phyloP scores from a whole-genome alignment of 257 asterid genomes.

The Voacanga thouarsii region DNA sequence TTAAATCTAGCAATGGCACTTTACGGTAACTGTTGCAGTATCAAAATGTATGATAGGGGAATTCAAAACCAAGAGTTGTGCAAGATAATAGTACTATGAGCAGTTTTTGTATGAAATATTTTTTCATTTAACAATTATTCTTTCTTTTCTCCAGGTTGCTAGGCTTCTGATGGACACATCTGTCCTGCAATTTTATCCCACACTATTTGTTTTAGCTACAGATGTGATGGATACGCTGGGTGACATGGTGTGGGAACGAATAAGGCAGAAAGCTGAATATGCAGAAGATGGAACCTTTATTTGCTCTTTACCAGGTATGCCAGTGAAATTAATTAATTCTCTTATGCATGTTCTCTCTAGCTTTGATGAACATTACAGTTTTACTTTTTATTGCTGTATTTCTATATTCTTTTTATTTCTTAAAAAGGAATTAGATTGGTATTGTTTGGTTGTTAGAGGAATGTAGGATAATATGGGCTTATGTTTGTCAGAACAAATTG shows the following conservation, averaged over 20 bases:
- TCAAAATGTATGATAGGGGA: neutral
- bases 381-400: neutral
- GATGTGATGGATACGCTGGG: constrained; percentile 88
- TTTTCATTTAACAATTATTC: constrained; percentile 15
- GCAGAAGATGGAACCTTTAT: constrained; percentile 50
- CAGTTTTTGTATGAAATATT: neutral
- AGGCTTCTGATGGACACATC: constrained; percentile 80
- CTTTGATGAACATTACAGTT: neutral
- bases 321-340: constrained; percentile 3
- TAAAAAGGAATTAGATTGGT: neutral
- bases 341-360: constrained; percentile 7
- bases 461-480: neutral
- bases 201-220: constrained; percentile 71
- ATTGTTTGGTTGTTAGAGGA: neutral
- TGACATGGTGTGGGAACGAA: constrained; percentile 78
- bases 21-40: neutral
- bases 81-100: neutral
- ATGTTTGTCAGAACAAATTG: neutral
- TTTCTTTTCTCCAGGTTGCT: constrained; percentile 54
- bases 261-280: constrained; percentile 56
- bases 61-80: neutral
- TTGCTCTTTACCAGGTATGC: constrained; percentile 58
- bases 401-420: neutral
- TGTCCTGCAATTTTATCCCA: constrained; percentile 68
- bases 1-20: neutral